Evolutionary conservation across 2,329 filamentous ascomycete genomes (phyloP).

Genomic region (Exserohilum rostratum): DNA sequence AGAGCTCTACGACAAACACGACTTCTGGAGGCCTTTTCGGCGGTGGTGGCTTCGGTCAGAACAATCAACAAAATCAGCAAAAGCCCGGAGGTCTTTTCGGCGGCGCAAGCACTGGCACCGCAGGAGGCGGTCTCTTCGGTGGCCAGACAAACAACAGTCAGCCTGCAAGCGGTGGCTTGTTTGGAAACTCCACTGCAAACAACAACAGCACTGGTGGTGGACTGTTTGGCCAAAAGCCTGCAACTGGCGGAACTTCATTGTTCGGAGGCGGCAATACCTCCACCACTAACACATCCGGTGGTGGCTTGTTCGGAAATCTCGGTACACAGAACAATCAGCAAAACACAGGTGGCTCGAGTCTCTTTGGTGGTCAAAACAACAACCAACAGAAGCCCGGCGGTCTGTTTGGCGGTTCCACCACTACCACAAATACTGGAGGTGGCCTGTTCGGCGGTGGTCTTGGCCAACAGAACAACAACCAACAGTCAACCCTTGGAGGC

Average conservation of each 20-base stretch:
- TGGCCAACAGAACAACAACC: conserved; percentile 50
- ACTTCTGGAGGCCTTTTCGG: conserved; percentile 52
- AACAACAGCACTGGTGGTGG: conserved; percentile 41
- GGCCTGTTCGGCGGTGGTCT: conserved; percentile 55
- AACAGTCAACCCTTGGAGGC: conserved; percentile 45
- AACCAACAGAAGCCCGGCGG: conserved; percentile 53
- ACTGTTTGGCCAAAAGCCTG: conserved; percentile 50
- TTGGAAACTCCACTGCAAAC: conserved; percentile 57
- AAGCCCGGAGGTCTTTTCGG: conserved; percentile 50
- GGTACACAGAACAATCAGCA: conserved; percentile 42
- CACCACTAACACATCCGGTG: conserved; percentile 27
- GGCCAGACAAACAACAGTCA: conserved; percentile 40
- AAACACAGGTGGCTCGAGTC: conserved; percentile 35
- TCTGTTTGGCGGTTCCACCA: conserved; percentile 49
- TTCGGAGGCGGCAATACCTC: conserved; percentile 37
- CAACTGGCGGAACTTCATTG: conserved; percentile 26
- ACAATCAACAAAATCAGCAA: conserved; percentile 44
- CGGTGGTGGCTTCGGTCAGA: conserved; percentile 45
- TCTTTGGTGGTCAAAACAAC: conserved; percentile 52
- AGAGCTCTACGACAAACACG: conserved; percentile 30
- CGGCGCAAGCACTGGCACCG: conserved; percentile 33
- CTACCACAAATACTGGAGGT: conserved; percentile 49
- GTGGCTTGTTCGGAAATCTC: conserved; percentile 45
- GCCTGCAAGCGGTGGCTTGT: conserved; percentile 47
- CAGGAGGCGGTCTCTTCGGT: conserved; percentile 59